Conservation (phyloP, 768 basidiomycete genomes). For the Mycena rosella region DNA sequence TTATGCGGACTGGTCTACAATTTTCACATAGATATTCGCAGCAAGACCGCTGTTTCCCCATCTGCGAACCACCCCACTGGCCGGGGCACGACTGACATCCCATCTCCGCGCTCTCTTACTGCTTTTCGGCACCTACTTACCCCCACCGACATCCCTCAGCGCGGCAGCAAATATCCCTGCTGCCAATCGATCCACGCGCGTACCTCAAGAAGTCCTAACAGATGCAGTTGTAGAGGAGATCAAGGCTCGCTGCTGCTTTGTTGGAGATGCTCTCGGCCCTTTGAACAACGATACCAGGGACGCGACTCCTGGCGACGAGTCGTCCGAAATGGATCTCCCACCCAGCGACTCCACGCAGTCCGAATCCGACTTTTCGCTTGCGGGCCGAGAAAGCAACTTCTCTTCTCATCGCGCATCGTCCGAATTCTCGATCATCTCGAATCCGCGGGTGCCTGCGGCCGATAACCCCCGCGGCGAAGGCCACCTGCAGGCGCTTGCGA, state of each 20-base stretch:
- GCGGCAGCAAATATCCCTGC: conserved; percentile 73
- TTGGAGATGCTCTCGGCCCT: conserved; percentile 70
- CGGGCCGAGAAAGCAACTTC: conserved; percentile 60
- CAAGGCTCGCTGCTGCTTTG: conserved; percentile 91
- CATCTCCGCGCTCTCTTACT: conserved; percentile 87
- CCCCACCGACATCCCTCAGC: conserved; percentile 80
- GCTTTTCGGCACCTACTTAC: conserved; percentile 87
- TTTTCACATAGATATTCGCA: conserved; percentile 79
- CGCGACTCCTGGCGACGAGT: conserved; percentile 50
- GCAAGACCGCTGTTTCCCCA: conserved; percentile 89
- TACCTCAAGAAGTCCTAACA: conserved; percentile 85
- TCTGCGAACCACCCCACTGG: conserved; percentile 87
- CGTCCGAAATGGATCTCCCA: conserved; percentile 56
- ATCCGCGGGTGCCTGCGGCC: conserved; percentile 49
- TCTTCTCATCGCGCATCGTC: conserved; percentile 67
- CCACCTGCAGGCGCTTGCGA: conserved; percentile 74
- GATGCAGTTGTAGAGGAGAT: conserved; percentile 90
- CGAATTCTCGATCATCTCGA: conserved; percentile 70
- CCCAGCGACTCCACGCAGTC: conserved; percentile 70
- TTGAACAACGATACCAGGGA: conserved; percentile 48
- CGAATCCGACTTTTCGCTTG: conserved; percentile 75
- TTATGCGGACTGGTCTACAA: neutral
- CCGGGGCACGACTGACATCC: conserved; percentile 83
- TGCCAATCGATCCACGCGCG: conserved; percentile 71
- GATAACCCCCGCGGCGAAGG: conserved; percentile 57